Base-by-base conservation (phyloP, 345 rosid species). In the Heritiera fomes region DNA sequence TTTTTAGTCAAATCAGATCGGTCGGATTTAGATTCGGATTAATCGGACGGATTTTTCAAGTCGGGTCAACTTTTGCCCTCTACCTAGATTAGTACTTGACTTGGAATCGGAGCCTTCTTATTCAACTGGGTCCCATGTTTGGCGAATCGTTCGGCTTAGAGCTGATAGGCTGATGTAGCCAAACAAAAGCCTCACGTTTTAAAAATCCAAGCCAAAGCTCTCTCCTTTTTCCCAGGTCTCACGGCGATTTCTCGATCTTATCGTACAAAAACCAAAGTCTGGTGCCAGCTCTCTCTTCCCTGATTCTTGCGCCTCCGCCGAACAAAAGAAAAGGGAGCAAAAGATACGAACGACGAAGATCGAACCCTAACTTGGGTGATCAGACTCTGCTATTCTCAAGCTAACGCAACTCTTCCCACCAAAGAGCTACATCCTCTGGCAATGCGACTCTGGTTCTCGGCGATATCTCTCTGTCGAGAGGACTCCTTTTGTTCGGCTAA, bases 381-480 rank as follows among this genome's bases (percentile, higher is more conserved):
- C 50, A 60, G 75, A 47, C 52, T 10, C 13, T 3, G 13, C 10
- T 15, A 5, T 55, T 28, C 38, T 8, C 59, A 67, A 41, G 69
- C 69, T 38, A 53, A 63, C 68, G 68, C 72, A 62, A 47, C 59
- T 41, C 79, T 34, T 14, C 78, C 1, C 45, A 34, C 58, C 63
- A 45, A 43, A 41, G 71, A 59, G 81, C 62, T 46, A 18, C 62
- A 69, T 75, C 75, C 7, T 77, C 87, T 81, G 88, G 98, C 94
- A 88, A 91, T 93, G 98, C 97, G 82, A 90, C 94, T 87, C 83
- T 90, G 90, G 87, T 88, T 84, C 82, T 84, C 88, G 76, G 89
- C 84, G 55, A 86, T 62, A 81, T 79, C 86, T 86, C 93, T 90
- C 97, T 86, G 87, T 45, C 83, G 86, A 90, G 94, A 91, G 93